Conservation (phyloP, 2,329 filamentous ascomycete species). For the Beauveria bassiana region DNA sequence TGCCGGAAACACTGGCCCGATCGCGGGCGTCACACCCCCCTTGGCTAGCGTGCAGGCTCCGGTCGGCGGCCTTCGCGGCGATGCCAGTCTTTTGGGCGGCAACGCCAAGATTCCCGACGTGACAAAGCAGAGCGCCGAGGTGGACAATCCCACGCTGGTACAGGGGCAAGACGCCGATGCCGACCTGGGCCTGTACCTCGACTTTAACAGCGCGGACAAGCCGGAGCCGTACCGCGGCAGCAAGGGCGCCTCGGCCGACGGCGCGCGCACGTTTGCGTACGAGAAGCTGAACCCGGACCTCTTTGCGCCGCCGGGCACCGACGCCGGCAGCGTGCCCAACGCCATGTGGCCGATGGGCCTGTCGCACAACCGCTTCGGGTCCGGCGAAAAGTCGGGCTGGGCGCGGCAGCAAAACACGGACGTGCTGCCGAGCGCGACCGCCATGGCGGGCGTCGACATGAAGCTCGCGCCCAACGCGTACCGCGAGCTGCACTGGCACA, state of each 20-base stretch:
- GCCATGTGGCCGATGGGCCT: slow-evolving; percentile 49
- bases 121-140: slow-evolving; percentile 30
- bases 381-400: slow-evolving; percentile 39
- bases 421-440: slow-evolving; percentile 40
- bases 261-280: slow-evolving; percentile 41
- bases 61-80: slow-evolving; percentile 33
- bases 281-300: slow-evolving; percentile 48
- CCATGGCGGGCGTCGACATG: slow-evolving; percentile 54
- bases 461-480: slow-evolving; percentile 49
- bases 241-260: slow-evolving; percentile 42
- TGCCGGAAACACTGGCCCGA: slow-evolving; percentile 33
- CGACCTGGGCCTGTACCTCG: slow-evolving; percentile 37
- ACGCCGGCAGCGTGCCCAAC: slow-evolving; percentile 38
- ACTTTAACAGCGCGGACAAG: slow-evolving; percentile 42
- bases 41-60: slow-evolving; percentile 29
- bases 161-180: slow-evolving; percentile 42
- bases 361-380: slow-evolving; percentile 39
- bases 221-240: slow-evolving; percentile 49
- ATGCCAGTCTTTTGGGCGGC: slow-evolving; percentile 31
- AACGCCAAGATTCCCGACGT: slow-evolving; percentile 29
- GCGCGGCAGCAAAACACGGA: slow-evolving; percentile 44
- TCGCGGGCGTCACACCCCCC: slow-evolving; percentile 32
- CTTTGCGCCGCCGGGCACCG: slow-evolving; percentile 45
- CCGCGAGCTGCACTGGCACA: slow-evolving; percentile 58
- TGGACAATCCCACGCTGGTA: slow-evolving; percentile 33